Percentiles rank a stretch among this genome's conserved stretches.
phyloP scores from a whole-genome alignment of 129 eudicot genomes.

The Saussurea involucrata region DNA sequence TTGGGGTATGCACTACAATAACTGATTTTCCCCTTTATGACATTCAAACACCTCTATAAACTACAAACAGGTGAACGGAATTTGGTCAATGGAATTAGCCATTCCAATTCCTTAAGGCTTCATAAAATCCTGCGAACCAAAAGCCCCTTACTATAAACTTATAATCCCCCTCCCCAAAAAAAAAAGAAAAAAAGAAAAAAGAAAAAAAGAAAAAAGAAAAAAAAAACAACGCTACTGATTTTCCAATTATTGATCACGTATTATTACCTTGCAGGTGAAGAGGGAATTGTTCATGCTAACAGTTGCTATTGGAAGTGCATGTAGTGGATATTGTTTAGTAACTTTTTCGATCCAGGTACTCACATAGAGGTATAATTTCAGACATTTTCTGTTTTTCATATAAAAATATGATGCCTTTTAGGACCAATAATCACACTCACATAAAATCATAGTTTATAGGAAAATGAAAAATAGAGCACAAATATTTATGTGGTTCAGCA shows the following conservation, averaged over 20 bases:
- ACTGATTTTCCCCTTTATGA: no score
- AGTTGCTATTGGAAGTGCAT: conserved; percentile 73
- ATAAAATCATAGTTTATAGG: neutral
- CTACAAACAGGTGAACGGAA: no score
- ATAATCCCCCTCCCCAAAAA: no score
- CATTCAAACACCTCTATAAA: neutral
- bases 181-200: no score
- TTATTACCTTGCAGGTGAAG: conserved; percentile 57
- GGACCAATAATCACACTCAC: neutral
- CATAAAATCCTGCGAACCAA: no score
- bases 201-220: no score
- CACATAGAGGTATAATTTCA: conserved; percentile 16
- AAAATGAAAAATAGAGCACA: neutral
- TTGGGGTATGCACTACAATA: no score
- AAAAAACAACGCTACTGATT: no score
- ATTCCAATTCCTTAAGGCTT: no score
- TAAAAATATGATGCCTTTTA: neutral
- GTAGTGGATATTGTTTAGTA: conserved; percentile 82
- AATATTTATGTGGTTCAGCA: neutral
- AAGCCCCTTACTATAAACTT: no score
- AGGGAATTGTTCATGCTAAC: conserved; percentile 79
- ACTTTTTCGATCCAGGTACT: conserved; percentile 73
- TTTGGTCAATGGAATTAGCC: no score
- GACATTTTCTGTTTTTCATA: conserved; percentile 11
- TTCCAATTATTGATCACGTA: neutral